A percentile compares a stretch with the other conserved stretches of the same genome.
These are phyloP conservation scores for Alloascoidea hylecoeti DNA, from an alignment of 805 yeast genomes.

Conservation along the genomic window DNA sequence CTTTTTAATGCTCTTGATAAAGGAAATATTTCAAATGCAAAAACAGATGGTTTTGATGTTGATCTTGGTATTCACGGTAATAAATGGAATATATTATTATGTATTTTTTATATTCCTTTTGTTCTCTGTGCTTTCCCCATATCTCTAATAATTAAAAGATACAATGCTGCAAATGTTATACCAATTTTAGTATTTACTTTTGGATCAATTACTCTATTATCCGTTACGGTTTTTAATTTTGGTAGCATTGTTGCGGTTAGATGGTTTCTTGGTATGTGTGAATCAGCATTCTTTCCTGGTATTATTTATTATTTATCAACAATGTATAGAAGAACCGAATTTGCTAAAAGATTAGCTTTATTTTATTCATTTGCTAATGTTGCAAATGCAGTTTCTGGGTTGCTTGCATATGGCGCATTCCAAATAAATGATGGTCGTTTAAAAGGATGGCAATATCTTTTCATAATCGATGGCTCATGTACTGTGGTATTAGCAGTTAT, in stretches of 20 bases:
- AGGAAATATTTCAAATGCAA: conserved; percentile 34
- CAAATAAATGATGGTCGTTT: conserved; percentile 28
- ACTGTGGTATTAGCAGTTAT: conserved; percentile 31
- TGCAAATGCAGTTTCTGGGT: conserved; percentile 40
- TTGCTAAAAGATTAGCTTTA: conserved; percentile 34
- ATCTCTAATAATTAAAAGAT: conserved; percentile 28
- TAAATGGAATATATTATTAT: conserved; percentile 34
- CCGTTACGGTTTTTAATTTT: conserved; percentile 28
- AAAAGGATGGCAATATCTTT: conserved; percentile 41
- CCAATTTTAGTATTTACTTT: conserved; percentile 31
- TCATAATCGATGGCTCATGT: conserved; percentile 39
- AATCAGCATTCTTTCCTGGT: conserved; percentile 33
- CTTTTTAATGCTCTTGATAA: conserved; percentile 33
- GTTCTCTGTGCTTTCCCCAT: conserved; percentile 34
- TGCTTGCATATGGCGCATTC: conserved; percentile 39
- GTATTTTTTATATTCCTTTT: conserved; percentile 35
- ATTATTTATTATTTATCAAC: conserved; percentile 35
- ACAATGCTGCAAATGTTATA: conserved; percentile 35
- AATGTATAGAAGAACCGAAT: conserved; percentile 38
- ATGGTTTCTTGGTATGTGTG: conserved; percentile 31
- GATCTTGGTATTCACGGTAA: conserved; percentile 27
- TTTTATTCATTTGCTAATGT: conserved; percentile 32
- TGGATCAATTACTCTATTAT: conserved; percentile 29
- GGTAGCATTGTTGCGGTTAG: conserved; percentile 30
- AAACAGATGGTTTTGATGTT: conserved; percentile 32